Conservation (phyloP, 1,284 basidiomycete species). For the Porogramme epimiltina region DNA sequence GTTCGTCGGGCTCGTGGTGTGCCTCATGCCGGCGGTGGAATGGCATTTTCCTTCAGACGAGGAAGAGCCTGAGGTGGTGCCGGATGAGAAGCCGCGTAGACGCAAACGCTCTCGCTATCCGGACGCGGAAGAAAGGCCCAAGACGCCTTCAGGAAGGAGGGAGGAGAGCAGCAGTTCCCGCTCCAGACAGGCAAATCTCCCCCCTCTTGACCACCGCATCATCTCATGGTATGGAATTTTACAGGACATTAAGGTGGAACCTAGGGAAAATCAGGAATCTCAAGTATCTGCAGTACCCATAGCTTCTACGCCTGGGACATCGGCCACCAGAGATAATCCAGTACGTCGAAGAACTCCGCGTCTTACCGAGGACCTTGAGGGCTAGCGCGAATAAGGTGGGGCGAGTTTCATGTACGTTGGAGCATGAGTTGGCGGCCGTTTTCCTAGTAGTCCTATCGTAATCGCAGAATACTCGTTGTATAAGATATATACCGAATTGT, state of each 20-base stretch:
- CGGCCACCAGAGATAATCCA: slow-evolving; percentile 3
- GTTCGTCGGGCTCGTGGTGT: slow-evolving; percentile 51
- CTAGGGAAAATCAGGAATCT: slow-evolving; percentile 9
- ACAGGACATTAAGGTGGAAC: slow-evolving; percentile 20
- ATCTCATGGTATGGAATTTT: neutral
- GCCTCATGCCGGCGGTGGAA: slow-evolving; percentile 37
- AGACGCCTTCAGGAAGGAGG: slow-evolving; percentile 7
- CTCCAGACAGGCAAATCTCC: slow-evolving; percentile 6
- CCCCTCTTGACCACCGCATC: neutral
- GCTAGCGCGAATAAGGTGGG: too few species aligned
- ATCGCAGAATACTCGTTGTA: too few species aligned
- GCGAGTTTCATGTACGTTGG: neutral
- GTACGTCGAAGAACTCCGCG: slow-evolving; percentile 10
- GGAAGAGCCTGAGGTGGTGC: slow-evolving; percentile 4
- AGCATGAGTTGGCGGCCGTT: too few species aligned
- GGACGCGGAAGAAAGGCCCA: slow-evolving; percentile 6
- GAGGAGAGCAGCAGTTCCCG: slow-evolving; percentile 13
- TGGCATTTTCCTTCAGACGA: slow-evolving; percentile 27
- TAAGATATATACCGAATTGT: too few species aligned
- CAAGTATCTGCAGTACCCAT: neutral
- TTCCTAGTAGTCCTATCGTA: too few species aligned
- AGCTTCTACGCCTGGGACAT: neutral
- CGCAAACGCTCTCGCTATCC: slow-evolving; percentile 14
- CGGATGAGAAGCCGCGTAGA: slow-evolving; percentile 11
- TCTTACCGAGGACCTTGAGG: slow-evolving; percentile 5